Percentiles rank a stretch among this genome's conserved stretches.
Evolutionary conservation across 2,329 filamentous ascomycete species (phyloP).

Genomic region (Fusarium devonianum): DNA sequence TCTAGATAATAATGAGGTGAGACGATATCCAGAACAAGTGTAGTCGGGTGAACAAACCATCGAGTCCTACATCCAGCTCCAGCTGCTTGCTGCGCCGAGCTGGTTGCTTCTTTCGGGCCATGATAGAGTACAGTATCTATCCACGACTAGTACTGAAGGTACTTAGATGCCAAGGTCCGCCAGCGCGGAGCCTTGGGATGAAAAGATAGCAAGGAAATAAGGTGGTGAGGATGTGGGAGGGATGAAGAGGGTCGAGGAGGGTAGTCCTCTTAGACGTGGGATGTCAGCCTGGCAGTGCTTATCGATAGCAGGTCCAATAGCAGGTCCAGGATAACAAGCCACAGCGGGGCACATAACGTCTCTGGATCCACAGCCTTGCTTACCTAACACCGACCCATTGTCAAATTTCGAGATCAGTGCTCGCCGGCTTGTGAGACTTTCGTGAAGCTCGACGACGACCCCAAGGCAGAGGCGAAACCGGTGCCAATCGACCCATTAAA

Average conservation of each 20-base stretch:
- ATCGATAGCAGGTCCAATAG: slow-evolving; percentile 26
- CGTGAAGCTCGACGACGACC: slow-evolving; percentile 28
- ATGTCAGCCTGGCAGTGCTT: slow-evolving; percentile 36
- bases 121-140: slow-evolving; percentile 7
- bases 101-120: slow-evolving; percentile 17
- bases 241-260: slow-evolving; percentile 27
- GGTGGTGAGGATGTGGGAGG: slow-evolving; percentile 20
- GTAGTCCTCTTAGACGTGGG: slow-evolving; percentile 17
- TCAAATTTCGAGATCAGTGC: slow-evolving; percentile 43
- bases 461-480: slow-evolving; percentile 28
- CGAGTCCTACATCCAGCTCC: slow-evolving; percentile 29
- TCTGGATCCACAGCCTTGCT: slow-evolving; percentile 42
- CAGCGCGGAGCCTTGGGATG: background rate
- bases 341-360: slow-evolving; percentile 4
- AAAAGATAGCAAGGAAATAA: slow-evolving; percentile 4
- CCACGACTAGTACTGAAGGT: background rate
- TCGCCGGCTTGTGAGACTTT: slow-evolving; percentile 25
- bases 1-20: slow-evolving; percentile 27
- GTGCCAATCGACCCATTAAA: slow-evolving; percentile 34
- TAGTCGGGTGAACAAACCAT: slow-evolving; percentile 35
- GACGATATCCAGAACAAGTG: background rate
- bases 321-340: slow-evolving; percentile 15
- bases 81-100: background rate
- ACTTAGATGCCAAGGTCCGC: background rate
- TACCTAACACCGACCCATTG: slow-evolving; percentile 40